These are phyloP conservation scores for Medicago ruthenica DNA, from an alignment of 306 rosid species.

Conservation along the genomic window DNA sequence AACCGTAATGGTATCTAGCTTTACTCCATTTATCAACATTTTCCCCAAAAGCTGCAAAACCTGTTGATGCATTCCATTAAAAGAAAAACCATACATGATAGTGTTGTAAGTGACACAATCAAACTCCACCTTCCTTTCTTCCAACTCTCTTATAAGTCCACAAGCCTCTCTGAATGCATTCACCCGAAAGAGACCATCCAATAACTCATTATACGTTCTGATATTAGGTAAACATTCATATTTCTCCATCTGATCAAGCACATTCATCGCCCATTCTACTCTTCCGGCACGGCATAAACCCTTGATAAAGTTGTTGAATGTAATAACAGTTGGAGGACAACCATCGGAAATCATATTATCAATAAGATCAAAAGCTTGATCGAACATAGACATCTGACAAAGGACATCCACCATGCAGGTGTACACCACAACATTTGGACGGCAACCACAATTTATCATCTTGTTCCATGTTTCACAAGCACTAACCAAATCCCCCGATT, in stretches of 20 bases:
- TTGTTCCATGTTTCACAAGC: slow-evolving; percentile 81
- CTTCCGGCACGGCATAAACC: slow-evolving; percentile 69
- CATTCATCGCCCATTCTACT: slow-evolving; percentile 64
- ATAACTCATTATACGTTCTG: slow-evolving; percentile 74
- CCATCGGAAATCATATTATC: slow-evolving; percentile 70
- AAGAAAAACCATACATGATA: slow-evolving; percentile 71
- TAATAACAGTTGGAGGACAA: slow-evolving; percentile 77
- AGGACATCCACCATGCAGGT: slow-evolving; percentile 87
- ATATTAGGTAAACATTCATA: slow-evolving; percentile 71
- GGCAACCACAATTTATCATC: slow-evolving; percentile 73
- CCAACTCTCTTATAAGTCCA: slow-evolving; percentile 63
- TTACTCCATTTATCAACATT: slow-evolving; percentile 68
- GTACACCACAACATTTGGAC: slow-evolving; percentile 78
- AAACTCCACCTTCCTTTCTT: slow-evolving; percentile 54
- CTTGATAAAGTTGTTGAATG: slow-evolving; percentile 75
- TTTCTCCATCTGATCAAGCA: slow-evolving; percentile 68
- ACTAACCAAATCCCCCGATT: slow-evolving; percentile 63
- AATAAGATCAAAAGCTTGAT: slow-evolving; percentile 62
- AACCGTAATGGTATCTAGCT: slow-evolving; percentile 63
- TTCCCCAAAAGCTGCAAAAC: slow-evolving; percentile 70
- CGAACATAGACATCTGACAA: slow-evolving; percentile 67
- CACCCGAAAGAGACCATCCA: slow-evolving; percentile 72
- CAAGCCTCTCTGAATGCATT: slow-evolving; percentile 66
- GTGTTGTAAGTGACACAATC: slow-evolving; percentile 78
- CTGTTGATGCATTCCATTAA: slow-evolving; percentile 58